These are phyloP conservation scores for Blastobotrys arbuscula DNA, from an alignment of 1,139 yeast genomes.

Conservation along the genomic window DNA sequence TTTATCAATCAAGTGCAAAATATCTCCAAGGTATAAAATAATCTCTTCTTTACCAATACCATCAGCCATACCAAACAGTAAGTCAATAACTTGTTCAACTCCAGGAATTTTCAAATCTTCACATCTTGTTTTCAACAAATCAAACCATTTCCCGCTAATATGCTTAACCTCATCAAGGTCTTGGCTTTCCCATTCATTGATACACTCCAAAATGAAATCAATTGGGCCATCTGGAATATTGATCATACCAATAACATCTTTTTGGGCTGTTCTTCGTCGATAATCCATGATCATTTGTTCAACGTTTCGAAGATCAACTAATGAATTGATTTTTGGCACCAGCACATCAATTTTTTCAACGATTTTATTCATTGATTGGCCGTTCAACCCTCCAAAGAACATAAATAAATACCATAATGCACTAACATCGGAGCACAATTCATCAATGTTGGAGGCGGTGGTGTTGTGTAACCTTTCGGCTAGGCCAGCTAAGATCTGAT, in stretches of 20 bases:
- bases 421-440: conserved; percentile 1
- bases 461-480: conserved; percentile 3
- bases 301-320: background rate
- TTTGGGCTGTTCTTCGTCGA: background rate
- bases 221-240: conserved; percentile 3
- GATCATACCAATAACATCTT: background rate
- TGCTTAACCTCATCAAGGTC: background rate
- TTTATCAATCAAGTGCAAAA: background rate
- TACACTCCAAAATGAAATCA: conserved; percentile 1
- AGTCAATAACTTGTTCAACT: background rate
- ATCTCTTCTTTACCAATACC: background rate
- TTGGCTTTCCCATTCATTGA: background rate
- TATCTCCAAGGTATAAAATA: background rate
- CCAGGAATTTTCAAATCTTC: background rate
- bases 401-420: conserved; percentile 3
- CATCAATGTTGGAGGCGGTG: conserved; percentile 3
- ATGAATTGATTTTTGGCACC: background rate
- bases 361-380: background rate
- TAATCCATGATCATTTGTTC: background rate
- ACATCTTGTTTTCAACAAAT: background rate
- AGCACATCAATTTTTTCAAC: background rate
- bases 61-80: background rate
- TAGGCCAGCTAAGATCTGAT: conserved; percentile 1
- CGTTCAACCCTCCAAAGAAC: conserved; percentile 8
- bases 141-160: background rate